A percentile compares a stretch with the other conserved stretches of the same genome.
Conservation (phyloP, 1,284 basidiomycete species). For the Neonothopanus nambi region DNA sequence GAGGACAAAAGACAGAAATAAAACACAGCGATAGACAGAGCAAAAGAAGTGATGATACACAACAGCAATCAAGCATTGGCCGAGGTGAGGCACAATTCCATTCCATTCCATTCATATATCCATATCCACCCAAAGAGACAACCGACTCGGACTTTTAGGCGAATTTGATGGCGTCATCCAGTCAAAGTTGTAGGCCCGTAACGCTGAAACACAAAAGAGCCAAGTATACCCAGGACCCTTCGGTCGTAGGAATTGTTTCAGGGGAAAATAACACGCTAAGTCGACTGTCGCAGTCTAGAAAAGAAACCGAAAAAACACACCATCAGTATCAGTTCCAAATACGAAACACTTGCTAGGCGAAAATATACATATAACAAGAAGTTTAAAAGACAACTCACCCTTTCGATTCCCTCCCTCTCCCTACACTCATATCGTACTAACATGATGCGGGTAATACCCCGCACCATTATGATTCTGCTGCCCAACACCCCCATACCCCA, state of each 20-base stretch:
- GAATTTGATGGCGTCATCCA: no score
- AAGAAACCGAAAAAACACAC: not conserved
- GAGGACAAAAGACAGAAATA: no score
- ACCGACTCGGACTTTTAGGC: no score
- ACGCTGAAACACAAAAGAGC: conserved; percentile 1
- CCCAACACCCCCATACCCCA: no score
- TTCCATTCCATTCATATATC: no score
- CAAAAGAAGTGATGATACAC: no score
- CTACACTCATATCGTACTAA: conserved; percentile 14
- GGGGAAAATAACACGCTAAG: not conserved
- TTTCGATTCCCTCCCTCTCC: not conserved
- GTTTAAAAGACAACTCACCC: not conserved
- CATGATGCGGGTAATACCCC: conserved; percentile 13
- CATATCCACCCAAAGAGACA: no score
- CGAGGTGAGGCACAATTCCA: no score
- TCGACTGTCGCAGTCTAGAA: not conserved
- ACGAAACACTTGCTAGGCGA: not conserved
- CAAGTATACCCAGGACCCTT: not conserved
- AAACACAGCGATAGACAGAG: no score
- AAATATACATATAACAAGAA: conserved; percentile 1
- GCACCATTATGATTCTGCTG: not conserved
- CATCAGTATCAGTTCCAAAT: not conserved
- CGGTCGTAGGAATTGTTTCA: not conserved
- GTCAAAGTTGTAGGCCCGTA: no score
- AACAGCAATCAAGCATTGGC: no score